These are phyloP conservation scores for Chlorella sp. DNA, from an alignment of 139 green algal species.

Conservation along the genomic window DNA sequence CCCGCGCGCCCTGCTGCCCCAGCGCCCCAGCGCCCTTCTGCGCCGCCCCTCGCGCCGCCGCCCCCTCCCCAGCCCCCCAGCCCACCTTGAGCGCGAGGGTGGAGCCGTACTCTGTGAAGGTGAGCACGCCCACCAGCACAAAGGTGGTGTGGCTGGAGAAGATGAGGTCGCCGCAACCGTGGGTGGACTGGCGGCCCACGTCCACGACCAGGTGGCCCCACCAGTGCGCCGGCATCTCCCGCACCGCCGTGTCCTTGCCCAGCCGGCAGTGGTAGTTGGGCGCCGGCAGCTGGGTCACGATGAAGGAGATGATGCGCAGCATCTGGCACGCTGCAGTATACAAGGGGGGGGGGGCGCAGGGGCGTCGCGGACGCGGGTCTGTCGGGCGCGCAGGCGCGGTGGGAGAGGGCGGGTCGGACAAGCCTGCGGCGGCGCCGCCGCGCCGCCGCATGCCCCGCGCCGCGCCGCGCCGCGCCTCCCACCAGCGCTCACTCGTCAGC, in stretches of 20 bases:
- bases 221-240: constrained; percentile 69
- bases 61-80: background rate
- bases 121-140: constrained; percentile 68
- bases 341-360: background rate
- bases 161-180: constrained; percentile 91
- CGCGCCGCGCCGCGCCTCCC: no score
- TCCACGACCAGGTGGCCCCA: constrained; percentile 74
- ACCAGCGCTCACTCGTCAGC: constrained; percentile 57
- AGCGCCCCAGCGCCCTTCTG: no score
- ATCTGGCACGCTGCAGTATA: constrained; percentile 72
- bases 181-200: constrained; percentile 60
- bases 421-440: no score
- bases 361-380: no score
- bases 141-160: constrained; percentile 92
- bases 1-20: background rate
- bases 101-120: constrained; percentile 82
- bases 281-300: constrained; percentile 80
- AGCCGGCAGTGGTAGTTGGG: constrained; percentile 87
- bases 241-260: constrained; percentile 52
- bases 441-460: no score
- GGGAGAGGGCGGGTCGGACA: no score
- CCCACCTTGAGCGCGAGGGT: constrained; percentile 47
- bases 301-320: constrained; percentile 90
- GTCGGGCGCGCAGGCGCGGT: no score
- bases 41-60: no score